Base-by-base conservation (phyloP, 2,329 filamentous ascomycete species). In the Stenocarpella maydis region DNA sequence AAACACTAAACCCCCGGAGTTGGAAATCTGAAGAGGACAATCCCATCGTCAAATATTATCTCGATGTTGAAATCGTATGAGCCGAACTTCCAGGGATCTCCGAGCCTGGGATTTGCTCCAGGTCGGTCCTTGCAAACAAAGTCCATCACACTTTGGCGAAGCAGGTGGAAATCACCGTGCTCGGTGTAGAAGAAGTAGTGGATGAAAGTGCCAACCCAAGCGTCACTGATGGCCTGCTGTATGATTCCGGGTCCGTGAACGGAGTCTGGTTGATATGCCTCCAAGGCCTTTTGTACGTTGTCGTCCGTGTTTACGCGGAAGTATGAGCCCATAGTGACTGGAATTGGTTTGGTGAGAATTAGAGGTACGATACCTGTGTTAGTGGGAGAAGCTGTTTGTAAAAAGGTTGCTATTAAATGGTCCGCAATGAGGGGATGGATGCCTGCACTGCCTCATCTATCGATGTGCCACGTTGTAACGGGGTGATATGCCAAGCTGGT, bases 1-100 rank as follows among this genome's bases (percentile, higher is more conserved):
- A 39, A 9, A 52, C 37, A 80, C 60, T n/a, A n/a, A 34, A 34
- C 28, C 17, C 65, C 41, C 2, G 65, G 69, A 15, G 54, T 55
- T 2, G 67, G 67, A 26, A 69, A 45, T 4, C 55, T 28, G 39
- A 61, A 61, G 14, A 61, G 41, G 10, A 10, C 41, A 9, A 47
- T 61, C 9, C 41, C 58, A 19, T 47, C 41, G 4, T 61, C 58
- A 15, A 61, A 34, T 15, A 61, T 34, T 45, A 47, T 47, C 58
- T 61, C 41, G 26, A 61, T 61, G 41, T 37, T 61, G 9, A 15
- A 61, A 17, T 61, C 47, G 28, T 61, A 47, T 17, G 58, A 61
- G 43, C 58, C 58, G 17, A 34, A 47, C 4, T n/a, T 31, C 1
- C 7, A 61, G 4, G 41, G 17, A 21, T 47, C 28, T 4, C 58